Conservation (phyloP, 2,329 filamentous ascomycete species). For the Ophioceras dolichostomum region DNA sequence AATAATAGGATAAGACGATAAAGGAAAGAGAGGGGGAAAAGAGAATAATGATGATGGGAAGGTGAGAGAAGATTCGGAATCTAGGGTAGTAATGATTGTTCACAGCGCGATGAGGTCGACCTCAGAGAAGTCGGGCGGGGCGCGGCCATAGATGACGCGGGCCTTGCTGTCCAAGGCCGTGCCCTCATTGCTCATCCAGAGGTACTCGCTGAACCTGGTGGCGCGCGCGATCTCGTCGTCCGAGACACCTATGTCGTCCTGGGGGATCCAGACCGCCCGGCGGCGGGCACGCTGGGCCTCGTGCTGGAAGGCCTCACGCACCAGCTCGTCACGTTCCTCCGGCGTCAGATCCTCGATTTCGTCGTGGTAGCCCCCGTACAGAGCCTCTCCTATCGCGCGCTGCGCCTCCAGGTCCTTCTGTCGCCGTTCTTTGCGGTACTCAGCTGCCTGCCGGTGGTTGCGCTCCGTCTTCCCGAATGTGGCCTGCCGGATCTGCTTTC, state of each 20-base stretch:
- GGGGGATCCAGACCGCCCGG: constrained; percentile 88
- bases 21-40: neutral
- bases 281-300: constrained; percentile 71
- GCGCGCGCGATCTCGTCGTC: constrained; percentile 83
- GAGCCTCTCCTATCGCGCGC: constrained; percentile 59
- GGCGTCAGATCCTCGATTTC: constrained; percentile 91
- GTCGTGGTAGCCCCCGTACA: constrained; percentile 81
- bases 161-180: constrained; percentile 76
- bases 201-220: constrained; percentile 59
- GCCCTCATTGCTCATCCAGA: constrained; percentile 93
- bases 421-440: constrained; percentile 35
- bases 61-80: neutral
- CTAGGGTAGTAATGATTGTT: neutral
- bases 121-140: constrained; percentile 83
- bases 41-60: neutral
- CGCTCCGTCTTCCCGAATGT: constrained; percentile 28
- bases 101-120: constrained; percentile 73
- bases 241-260: constrained; percentile 78
- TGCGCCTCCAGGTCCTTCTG: constrained; percentile 60
- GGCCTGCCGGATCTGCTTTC: constrained; percentile 33
- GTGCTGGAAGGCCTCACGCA: constrained; percentile 83
- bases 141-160: constrained; percentile 70
- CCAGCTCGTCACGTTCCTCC: constrained; percentile 74
- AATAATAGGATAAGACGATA: neutral
- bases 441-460: constrained; percentile 27